A percentile compares a stretch with the other conserved stretches of the same genome.
phyloP scores from a whole-genome alignment of 140 eudicot species.

The Oenanthe javanica region DNA sequence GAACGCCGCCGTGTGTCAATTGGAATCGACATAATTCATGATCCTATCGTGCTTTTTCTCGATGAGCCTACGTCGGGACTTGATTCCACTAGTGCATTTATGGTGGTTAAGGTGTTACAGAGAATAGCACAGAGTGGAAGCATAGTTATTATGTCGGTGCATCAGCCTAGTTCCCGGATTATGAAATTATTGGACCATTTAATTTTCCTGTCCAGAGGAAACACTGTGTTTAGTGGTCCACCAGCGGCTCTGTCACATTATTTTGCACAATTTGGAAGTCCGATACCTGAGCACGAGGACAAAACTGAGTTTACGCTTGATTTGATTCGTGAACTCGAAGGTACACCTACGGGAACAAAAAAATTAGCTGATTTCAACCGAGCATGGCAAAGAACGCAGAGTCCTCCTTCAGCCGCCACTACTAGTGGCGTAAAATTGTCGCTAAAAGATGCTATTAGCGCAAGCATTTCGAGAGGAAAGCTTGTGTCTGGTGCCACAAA shows the following conservation, averaged over 20 bases:
- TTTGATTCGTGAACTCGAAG: conserved; percentile 70
- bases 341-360: conserved; percentile 41
- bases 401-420: background rate
- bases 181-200: conserved; percentile 52
- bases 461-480: conserved; percentile 86
- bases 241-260: conserved; percentile 40
- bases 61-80: conserved; percentile 96
- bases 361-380: conserved; percentile 46
- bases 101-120: conserved; percentile 88
- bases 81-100: conserved; percentile 85
- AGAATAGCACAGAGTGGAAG: conserved; percentile 94
- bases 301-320: conserved; percentile 69
- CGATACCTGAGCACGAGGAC: conserved; percentile 69
- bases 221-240: conserved; percentile 58
- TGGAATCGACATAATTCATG: conserved; percentile 83
- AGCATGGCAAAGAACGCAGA: conserved; percentile 38
- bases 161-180: conserved; percentile 80
- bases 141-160: conserved; percentile 74
- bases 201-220: conserved; percentile 72
- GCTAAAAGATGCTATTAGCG: conserved; percentile 69
- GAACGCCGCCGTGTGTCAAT: conserved; percentile 89
- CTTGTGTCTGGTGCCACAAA: conserved; percentile 70
- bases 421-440: conserved; percentile 24
- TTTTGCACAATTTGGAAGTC: conserved; percentile 57
- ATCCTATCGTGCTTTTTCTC: conserved; percentile 72